Percentiles rank a stretch among this genome's conserved stretches.
These are phyloP conservation scores for Trichoderma sp. DNA, from an alignment of 2,329 filamentous ascomycete species.

Conservation along the genomic window DNA sequence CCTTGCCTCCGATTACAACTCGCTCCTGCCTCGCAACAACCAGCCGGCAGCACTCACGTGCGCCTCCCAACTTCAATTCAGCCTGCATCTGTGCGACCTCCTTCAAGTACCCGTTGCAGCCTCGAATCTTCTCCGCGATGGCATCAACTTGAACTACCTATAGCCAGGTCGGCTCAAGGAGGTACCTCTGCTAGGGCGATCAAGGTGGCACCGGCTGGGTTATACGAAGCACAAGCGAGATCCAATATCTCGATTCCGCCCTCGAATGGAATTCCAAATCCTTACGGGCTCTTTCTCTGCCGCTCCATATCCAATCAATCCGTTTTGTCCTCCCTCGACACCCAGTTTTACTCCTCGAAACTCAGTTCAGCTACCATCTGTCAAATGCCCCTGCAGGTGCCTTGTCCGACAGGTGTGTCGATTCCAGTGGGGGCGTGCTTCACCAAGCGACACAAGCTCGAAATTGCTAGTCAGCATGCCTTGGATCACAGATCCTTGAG, in stretches of 20 bases:
- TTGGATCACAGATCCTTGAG: constrained; percentile 27
- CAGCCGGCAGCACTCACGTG: background rate
- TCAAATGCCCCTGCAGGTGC: constrained; percentile 25
- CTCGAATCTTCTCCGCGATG: background rate
- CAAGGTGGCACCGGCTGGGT: background rate
- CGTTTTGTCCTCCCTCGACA: background rate
- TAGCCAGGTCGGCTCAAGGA: background rate
- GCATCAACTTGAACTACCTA: background rate
- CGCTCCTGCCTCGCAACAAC: background rate
- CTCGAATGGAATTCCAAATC: background rate
- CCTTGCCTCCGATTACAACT: background rate
- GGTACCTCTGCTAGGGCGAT: background rate
- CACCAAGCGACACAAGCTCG: constrained; percentile 16
- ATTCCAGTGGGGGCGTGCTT: constrained; percentile 13
- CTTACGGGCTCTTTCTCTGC: background rate
- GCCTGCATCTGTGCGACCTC: background rate
- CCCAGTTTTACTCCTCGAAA: background rate
- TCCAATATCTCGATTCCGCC: background rate
- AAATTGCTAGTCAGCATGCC: constrained; percentile 24
- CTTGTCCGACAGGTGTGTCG: constrained; percentile 22
- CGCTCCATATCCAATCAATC: background rate
- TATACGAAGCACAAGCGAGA: background rate
- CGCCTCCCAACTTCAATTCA: background rate
- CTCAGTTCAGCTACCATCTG: constrained; percentile 8
- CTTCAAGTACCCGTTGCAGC: background rate